phyloP scores from a whole-genome alignment of 1,284 basidiomycete genomes.

The Malassezia sympodialis region DNA sequence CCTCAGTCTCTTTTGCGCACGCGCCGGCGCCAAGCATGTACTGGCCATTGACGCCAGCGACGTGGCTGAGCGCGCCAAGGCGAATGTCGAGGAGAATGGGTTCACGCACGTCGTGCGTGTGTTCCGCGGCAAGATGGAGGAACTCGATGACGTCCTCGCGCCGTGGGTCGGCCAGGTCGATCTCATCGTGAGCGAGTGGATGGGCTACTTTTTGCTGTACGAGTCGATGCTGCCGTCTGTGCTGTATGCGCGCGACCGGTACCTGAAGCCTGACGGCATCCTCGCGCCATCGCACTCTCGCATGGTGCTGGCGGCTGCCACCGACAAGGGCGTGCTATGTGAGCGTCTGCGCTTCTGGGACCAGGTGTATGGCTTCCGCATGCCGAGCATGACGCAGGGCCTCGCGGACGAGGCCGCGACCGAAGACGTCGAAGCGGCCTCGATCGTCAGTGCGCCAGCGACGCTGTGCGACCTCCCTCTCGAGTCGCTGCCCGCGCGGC shows the following conservation, averaged over 20 bases:
- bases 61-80: constrained; percentile 69
- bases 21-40: constrained; percentile 81
- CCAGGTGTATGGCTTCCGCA: constrained; percentile 65
- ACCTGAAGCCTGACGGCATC: constrained; percentile 62
- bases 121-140: constrained; percentile 76
- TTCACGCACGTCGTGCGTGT: constrained; percentile 66
- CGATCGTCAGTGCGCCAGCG: constrained; percentile 24
- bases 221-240: constrained; percentile 97
- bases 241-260: constrained; percentile 71
- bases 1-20: constrained; percentile 80
- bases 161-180: constrained; percentile 65
- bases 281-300: constrained; percentile 83
- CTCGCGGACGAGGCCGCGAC: constrained; percentile 39
- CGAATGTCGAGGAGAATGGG: constrained; percentile 71
- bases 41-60: constrained; percentile 86
- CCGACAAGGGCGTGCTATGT: constrained; percentile 62
- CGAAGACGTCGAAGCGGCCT: constrained; percentile 26
- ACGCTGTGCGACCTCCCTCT: constrained; percentile 40
- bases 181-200: constrained; percentile 93
- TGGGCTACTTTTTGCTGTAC: constrained; percentile 62
- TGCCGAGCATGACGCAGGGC: constrained; percentile 38
- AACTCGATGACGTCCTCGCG: constrained; percentile 61
- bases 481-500: constrained; percentile 21
- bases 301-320: constrained; percentile 72
- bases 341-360: constrained; percentile 81